Base-by-base conservation (phyloP, 2,329 filamentous ascomycete genomes). In the Talaromyces rugulosus region DNA sequence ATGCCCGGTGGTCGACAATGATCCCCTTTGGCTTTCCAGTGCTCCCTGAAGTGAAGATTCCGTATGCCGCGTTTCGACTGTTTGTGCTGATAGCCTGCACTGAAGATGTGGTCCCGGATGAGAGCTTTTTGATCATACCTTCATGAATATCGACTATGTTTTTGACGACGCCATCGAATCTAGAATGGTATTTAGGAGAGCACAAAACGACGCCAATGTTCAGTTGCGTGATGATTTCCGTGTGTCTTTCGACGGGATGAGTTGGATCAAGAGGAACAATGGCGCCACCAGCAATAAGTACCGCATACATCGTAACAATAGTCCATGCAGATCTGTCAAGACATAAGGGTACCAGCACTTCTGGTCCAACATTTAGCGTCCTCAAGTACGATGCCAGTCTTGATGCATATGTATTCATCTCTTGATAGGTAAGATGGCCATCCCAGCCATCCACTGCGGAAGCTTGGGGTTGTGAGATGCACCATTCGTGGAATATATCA, bases 21-120 rank as follows among this genome's bases (percentile, higher is more conserved):
- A 88, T 82, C 2, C 86, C 87, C 59, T 85, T 85, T 1, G 74
- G 74, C 0, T 71, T 74, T 28, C 81, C 81, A 0, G 83, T 83
- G 8, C 83, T 83, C 0, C 83, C 83, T 9, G 82, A 82, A 1
- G 82, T 83, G 66, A 89, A 86, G 14, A 89, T 81, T 2, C 87
- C 79, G 68, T 87, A 89, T 3, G 87, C 73, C 2, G 86, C 66
- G 40, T 63, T 50, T 14, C 69, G 67, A 1, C 71, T 66, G 0
- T 62, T 64, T 16, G 67, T 65, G 1, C 59, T 55, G 16, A 56
- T 50, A 3, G 62, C 47, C 18, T 66, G 67, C 12, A 70, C 59
- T 5, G 66, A 65, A 4, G 66, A 65, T 51, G 69, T n/a, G 4
- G 5, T 14, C 33, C 31, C 57, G 14, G 47, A 40, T n/a, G 28